These are phyloP conservation scores for Polyporus arcularius DNA, from an alignment of 768 basidiomycete genomes.

Conservation along the genomic window DNA sequence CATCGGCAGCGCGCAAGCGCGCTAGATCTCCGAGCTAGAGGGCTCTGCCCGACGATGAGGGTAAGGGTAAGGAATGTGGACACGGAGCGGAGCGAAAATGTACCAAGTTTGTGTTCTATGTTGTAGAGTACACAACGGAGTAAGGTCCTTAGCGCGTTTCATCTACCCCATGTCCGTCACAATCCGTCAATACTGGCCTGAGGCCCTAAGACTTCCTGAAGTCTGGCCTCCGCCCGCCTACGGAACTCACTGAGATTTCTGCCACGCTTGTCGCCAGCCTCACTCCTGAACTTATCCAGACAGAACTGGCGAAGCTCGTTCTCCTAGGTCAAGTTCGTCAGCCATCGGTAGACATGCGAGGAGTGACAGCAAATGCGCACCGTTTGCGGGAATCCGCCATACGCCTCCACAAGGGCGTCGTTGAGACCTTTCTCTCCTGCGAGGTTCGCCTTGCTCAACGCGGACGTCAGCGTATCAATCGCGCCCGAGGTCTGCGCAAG, in stretches of 20 bases:
- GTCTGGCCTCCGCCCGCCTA: conserved; percentile 6
- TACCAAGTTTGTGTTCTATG: too few species aligned
- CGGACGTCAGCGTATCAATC: conserved; percentile 29
- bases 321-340: background rate
- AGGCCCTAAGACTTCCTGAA: conserved; percentile 1
- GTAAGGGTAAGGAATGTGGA: too few species aligned
- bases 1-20: too few species aligned
- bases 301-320: conserved; percentile 3
- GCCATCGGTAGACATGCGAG: background rate
- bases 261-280: conserved; percentile 8
- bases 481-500: conserved; percentile 28
- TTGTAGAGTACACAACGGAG: too few species aligned
- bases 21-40: too few species aligned
- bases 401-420: conserved; percentile 14
- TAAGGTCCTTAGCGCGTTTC: too few species aligned
- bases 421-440: conserved; percentile 17
- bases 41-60: too few species aligned
- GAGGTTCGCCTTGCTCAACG: conserved; percentile 28
- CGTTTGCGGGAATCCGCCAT: conserved; percentile 14
- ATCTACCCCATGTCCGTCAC: background rate
- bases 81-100: too few species aligned
- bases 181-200: background rate
- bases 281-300: background rate
- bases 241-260: conserved; percentile 4
- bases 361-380: background rate